These are phyloP conservation scores for Datisca glomerata DNA, from an alignment of 306 rosid species.

Conservation along the genomic window DNA sequence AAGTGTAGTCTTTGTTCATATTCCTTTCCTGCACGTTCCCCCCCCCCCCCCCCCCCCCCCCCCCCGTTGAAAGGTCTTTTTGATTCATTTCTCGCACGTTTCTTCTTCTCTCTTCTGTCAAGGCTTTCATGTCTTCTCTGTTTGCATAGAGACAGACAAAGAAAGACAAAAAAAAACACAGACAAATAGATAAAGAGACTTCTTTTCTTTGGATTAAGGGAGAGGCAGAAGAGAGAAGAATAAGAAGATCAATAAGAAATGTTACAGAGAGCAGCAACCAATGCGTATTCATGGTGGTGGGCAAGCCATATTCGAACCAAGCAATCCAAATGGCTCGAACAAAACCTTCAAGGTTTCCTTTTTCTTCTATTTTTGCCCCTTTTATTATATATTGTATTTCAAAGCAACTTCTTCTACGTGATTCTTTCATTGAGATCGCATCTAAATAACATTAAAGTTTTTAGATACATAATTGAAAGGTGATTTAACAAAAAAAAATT, in stretches of 20 bases:
- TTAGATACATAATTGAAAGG: too few species aligned
- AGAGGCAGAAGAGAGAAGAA: constrained; percentile 10
- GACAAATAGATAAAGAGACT: constrained; percentile 8
- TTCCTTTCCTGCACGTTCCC: not conserved
- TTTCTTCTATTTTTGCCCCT: not conserved
- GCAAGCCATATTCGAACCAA: constrained; percentile 96
- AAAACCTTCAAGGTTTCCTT: constrained; percentile 67
- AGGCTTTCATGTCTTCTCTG: constrained; percentile 38
- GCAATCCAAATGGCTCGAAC: constrained; percentile 99
- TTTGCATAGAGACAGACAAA: constrained; percentile 15
- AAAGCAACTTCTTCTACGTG: too few species aligned
- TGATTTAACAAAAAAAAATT: too few species aligned
- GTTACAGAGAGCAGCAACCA: constrained; percentile 99
- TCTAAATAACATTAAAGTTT: too few species aligned
- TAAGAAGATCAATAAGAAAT: constrained; percentile 18
- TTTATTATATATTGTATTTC: too few species aligned
- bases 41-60: not conserved
- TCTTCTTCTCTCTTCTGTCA: not conserved
- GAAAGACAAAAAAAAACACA: constrained; percentile 7
- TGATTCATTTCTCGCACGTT: too few species aligned
- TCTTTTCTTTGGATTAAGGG: constrained; percentile 10
- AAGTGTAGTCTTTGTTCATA: too few species aligned
- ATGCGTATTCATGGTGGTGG: constrained; percentile 99
- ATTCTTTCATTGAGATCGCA: too few species aligned
- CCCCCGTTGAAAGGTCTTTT: not conserved